Conservation (phyloP, 768 basidiomycete species). For the Saitozyma sp. region DNA sequence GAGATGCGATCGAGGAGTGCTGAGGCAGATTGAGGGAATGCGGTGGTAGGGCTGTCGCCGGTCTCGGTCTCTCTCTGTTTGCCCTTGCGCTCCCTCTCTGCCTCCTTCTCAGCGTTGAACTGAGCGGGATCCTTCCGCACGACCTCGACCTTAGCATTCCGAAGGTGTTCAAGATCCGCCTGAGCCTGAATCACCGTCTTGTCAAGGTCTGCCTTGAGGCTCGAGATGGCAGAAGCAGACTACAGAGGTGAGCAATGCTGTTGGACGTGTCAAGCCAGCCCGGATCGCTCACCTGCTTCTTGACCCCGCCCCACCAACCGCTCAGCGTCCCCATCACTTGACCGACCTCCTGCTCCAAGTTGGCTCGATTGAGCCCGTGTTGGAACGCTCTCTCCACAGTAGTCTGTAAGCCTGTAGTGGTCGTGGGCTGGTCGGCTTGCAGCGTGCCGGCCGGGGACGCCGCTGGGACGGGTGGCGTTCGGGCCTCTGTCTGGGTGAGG, state of each 20-base stretch:
- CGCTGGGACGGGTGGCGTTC: too few species aligned
- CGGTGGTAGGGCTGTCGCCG: too few species aligned
- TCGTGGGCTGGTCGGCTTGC: not conserved
- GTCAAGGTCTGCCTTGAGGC: conserved; percentile 46
- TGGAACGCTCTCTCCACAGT: conserved; percentile 24
- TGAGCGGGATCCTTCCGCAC: conserved; percentile 36
- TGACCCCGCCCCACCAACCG: conserved; percentile 77
- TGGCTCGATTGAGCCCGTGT: conserved; percentile 25
- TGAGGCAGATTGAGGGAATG: not conserved
- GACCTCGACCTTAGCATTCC: conserved; percentile 45
- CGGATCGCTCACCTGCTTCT: conserved; percentile 68
- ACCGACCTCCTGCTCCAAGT: conserved; percentile 78
- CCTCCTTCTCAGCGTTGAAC: conserved; percentile 27
- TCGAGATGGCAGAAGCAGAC: conserved; percentile 40
- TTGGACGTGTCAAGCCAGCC: conserved; percentile 1
- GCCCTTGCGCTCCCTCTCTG: conserved; percentile 21
- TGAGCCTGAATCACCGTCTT: conserved; percentile 49
- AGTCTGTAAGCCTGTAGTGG: conserved; percentile 2
- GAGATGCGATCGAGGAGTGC: conserved; percentile 32
- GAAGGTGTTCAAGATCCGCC: conserved; percentile 45
- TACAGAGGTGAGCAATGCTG: conserved; percentile 3
- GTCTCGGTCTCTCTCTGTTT: not conserved
- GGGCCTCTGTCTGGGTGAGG: too few species aligned
- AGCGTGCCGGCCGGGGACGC: conserved; percentile 9
- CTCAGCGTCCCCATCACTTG: conserved; percentile 81